Evolutionary conservation across 495 filamentous ascomycete genomes (phyloP).

Genomic region (Articulospora tetracladia): DNA sequence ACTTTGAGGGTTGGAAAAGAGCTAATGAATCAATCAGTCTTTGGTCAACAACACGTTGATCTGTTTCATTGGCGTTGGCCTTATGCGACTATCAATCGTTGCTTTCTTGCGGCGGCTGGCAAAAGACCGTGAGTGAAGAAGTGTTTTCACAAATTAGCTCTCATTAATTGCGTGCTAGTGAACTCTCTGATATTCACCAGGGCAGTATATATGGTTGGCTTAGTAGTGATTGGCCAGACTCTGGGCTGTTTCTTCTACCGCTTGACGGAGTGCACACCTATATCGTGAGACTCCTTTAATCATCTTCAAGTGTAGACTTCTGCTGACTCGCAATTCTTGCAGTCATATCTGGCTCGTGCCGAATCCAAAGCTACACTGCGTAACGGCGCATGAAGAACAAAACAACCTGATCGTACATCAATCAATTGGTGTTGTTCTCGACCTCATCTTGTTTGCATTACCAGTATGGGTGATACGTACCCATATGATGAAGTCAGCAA

Average conservation of each 20-base stretch:
- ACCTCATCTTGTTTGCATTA: conserved; percentile 25
- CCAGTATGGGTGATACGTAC: conserved; percentile 31
- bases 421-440: conserved; percentile 23
- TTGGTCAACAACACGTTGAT: conserved; percentile 8
- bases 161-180: no score
- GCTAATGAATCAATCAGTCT: no score
- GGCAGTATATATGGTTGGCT: conserved; percentile 25
- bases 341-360: conserved; percentile 6
- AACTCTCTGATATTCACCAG: conserved; percentile 8
- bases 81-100: conserved; percentile 28
- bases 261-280: conserved; percentile 23
- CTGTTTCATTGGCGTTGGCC: conserved; percentile 28
- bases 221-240: conserved; percentile 20
- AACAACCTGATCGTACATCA: conserved; percentile 25
- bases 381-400: conserved; percentile 3
- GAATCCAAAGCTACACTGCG: conserved; percentile 17
- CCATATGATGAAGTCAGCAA: conserved; percentile 30
- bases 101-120: conserved; percentile 29
- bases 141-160: no score
- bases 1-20: no score
- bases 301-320: background rate
- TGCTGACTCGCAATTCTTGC: background rate
- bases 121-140: conserved; percentile 27
- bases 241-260: conserved; percentile 20
- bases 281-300: conserved; percentile 14